Conservation (phyloP, 495 filamentous ascomycete genomes). For the Pyrenopolyporus hunteri region DNA sequence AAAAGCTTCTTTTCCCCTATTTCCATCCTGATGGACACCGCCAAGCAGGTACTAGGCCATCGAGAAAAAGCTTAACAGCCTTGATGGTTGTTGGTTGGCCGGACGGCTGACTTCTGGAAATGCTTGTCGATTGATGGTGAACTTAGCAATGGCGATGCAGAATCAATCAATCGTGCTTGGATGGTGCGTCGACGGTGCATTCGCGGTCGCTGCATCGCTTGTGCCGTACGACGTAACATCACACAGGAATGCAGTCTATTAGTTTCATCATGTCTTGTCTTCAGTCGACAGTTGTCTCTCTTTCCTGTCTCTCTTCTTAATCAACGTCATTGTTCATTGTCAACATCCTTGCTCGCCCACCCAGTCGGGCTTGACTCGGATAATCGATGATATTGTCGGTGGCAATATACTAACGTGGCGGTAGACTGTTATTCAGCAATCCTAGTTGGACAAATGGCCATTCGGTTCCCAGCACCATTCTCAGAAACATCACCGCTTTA, state of each 20-base stretch:
- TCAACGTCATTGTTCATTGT: conserved; percentile 2
- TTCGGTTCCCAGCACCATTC: conserved; percentile 52
- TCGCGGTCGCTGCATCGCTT: conserved; percentile 27
- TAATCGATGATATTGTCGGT: not conserved
- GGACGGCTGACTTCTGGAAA: conserved; percentile 4
- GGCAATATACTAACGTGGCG: conserved; percentile 11
- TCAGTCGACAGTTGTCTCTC: not conserved
- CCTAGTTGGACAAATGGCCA: conserved; percentile 49
- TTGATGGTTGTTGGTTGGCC: conserved; percentile 20
- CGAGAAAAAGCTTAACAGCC: conserved; percentile 27
- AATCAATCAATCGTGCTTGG: conserved; percentile 14
- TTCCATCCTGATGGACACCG: conserved; percentile 19
- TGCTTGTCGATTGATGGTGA: conserved; percentile 20
- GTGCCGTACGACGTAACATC: conserved; percentile 31
- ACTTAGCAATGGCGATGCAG: conserved; percentile 21
- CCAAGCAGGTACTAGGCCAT: conserved; percentile 29
- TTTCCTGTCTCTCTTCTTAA: not conserved
- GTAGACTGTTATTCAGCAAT: conserved; percentile 57
- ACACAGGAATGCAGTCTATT: conserved; percentile 8
- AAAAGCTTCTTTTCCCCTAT: conserved; percentile 40
- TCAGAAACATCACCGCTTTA: conserved; percentile 55
- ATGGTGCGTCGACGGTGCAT: conserved; percentile 30
- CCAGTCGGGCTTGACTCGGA: not conserved
- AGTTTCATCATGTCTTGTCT: not conserved
- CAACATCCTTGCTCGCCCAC: not conserved